Base-by-base conservation (phyloP, 1,284 basidiomycete species). In the Schizopora paradoxa region DNA sequence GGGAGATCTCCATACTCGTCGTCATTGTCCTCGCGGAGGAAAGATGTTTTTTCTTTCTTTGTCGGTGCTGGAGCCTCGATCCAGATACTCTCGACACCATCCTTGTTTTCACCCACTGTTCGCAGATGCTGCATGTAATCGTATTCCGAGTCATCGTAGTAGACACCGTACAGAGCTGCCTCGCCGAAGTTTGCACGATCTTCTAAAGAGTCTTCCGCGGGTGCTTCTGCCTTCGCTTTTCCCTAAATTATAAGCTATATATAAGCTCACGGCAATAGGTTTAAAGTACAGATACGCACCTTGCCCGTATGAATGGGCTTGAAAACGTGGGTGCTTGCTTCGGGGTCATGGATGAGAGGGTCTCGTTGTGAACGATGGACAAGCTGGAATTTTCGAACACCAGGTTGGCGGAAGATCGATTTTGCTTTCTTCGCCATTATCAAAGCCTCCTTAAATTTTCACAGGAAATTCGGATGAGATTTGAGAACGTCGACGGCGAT, bases 91-190 rank as follows among this genome's bases (percentile, higher is more conserved):
- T 88, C 86, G 7, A 88, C 77, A 3, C 84, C 86, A 32, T 86
- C 87, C 58, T 85, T 82, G 51, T 81, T 72, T 4, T 74, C 53
- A 3, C 90, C 91, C 33, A 91, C 79, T 1, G 77, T 60, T 18
- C 88, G 82, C 28, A 99, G 74, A 67, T 99, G 96, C 66, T 95
- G 87, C 91, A 98, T 95, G 71, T 99, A 99, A 65, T 99, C 91
- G 70, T 99, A 99, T 47, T 91, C 78, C n/a, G 91, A 90, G 61
- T 99, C 95, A 67, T 99, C 94, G 69, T 81, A 99, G 67, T 92
- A 93, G 59, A 99, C 72, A 7, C 93, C 95, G 64, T 98, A 96
- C 19, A 81, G 62, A 3, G 90, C 74, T 0, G 96, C 96, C 69
- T 99, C 91, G 47, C 94, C 96, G 50, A 82, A 66, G 49, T 79